These are phyloP conservation scores for Chiua sp. DNA, from an alignment of 1,284 basidiomycete species.

Conservation along the genomic window DNA sequence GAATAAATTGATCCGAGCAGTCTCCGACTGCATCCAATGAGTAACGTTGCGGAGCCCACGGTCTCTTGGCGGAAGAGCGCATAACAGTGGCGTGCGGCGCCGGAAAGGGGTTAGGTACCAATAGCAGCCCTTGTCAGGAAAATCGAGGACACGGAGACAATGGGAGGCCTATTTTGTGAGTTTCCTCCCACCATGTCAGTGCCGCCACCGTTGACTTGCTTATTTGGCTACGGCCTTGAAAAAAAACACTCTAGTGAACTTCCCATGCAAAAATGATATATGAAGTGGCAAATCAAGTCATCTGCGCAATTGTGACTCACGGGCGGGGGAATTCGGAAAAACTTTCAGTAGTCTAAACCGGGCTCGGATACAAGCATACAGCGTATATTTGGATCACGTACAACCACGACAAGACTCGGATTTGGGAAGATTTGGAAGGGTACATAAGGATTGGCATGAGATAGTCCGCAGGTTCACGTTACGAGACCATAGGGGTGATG, in stretches of 20 bases:
- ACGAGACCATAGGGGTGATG: constrained; percentile 12
- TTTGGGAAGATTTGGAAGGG: constrained; percentile 19
- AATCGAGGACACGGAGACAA: background rate
- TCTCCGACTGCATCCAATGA: constrained; percentile 4
- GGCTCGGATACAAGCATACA: background rate
- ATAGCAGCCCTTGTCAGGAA: background rate
- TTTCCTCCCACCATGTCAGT: constrained; percentile 13
- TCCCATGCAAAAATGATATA: constrained; percentile 3
- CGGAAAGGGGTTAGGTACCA: background rate
- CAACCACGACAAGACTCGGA: constrained; percentile 14
- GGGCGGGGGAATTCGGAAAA: constrained; percentile 4
- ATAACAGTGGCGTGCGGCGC: background rate
- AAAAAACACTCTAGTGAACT: constrained; percentile 13
- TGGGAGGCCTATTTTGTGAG: background rate
- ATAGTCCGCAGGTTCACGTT: constrained; percentile 31
- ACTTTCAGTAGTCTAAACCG: background rate
- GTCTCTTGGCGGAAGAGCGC: background rate
- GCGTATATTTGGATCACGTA: constrained; percentile 13
- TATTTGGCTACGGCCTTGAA: constrained; percentile 20
- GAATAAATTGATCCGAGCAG: constrained; percentile 7
- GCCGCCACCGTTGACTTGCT: background rate
- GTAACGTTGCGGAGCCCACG: background rate
- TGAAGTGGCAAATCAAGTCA: constrained; percentile 13
- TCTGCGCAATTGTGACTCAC: constrained; percentile 19
- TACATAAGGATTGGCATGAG: constrained; percentile 33